Conservation (phyloP, 2,329 filamentous ascomycete genomes). For the Aspergillus phoenicis region DNA sequence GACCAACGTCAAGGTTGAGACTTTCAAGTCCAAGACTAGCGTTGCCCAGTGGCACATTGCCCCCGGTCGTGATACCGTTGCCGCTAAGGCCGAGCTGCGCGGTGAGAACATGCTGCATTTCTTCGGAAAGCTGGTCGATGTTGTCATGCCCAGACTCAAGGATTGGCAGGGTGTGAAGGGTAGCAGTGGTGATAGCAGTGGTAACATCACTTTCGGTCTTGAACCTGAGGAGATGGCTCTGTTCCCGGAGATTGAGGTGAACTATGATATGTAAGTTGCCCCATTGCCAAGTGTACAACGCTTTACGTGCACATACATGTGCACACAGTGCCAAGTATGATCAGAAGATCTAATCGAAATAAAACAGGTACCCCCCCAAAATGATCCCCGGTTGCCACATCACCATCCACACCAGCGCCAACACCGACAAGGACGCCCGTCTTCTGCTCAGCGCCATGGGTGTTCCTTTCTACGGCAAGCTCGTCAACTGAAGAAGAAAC, state of each 20-base stretch:
- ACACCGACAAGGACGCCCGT: constrained; percentile 80
- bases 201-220: constrained; percentile 85
- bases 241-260: constrained; percentile 93
- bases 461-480: constrained; percentile 80
- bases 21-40: constrained; percentile 70
- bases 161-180: constrained; percentile 85
- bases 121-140: constrained; percentile 82
- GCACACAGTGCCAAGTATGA: too few relatives aligned
- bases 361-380: constrained; percentile 61
- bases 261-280: constrained; percentile 78
- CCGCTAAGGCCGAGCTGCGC: constrained; percentile 74
- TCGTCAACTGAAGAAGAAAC: constrained; percentile 50
- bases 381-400: constrained; percentile 87
- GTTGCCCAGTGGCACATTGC: constrained; percentile 76
- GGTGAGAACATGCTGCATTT: constrained; percentile 88
- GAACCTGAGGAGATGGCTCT: constrained; percentile 72
- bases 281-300: too few relatives aligned
- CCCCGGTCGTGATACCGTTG: constrained; percentile 67
- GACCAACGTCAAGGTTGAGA: constrained; percentile 70
- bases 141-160: constrained; percentile 93
- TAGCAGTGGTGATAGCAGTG: constrained; percentile 79
- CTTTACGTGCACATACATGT: too few relatives aligned
- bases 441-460: constrained; percentile 72
- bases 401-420: constrained; percentile 80
- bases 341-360: background rate